Evolutionary conservation across 768 basidiomycete genomes (phyloP).

Genomic region (Agaricus blazei): DNA sequence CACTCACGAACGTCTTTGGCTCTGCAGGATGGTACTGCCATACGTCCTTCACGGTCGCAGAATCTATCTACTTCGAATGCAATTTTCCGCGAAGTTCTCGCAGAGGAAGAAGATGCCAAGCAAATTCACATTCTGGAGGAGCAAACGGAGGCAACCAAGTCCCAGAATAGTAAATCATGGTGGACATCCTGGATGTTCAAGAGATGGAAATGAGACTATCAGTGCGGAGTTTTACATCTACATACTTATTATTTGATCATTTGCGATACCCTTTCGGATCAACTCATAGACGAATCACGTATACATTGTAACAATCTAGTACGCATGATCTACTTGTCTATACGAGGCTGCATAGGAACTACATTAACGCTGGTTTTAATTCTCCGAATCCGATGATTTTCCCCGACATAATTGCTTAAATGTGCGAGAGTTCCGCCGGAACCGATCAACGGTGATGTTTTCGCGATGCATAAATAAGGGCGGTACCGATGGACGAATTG

Average conservation of each 20-base stretch:
- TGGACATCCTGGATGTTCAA: slow-evolving; percentile 65
- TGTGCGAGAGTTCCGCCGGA: slow-evolving; percentile 27
- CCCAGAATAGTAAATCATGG: slow-evolving; percentile 48
- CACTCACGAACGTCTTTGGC: slow-evolving; percentile 31
- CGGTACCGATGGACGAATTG: neutral
- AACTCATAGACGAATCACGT: slow-evolving; percentile 22
- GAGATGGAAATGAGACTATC: slow-evolving; percentile 23
- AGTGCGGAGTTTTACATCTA: slow-evolving; percentile 22
- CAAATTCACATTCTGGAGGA: slow-evolving; percentile 51
- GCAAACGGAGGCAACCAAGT: slow-evolving; percentile 42
- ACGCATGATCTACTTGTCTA: slow-evolving; percentile 9
- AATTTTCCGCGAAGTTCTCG: slow-evolving; percentile 62
- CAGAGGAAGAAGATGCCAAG: slow-evolving; percentile 60
- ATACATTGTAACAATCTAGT: slow-evolving; percentile 7
- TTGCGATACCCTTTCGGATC: slow-evolving; percentile 34
- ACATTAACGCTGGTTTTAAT: slow-evolving; percentile 14
- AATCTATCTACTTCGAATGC: slow-evolving; percentile 59
- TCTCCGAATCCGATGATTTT: slow-evolving; percentile 32
- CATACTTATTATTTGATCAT: slow-evolving; percentile 11
- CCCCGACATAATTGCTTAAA: slow-evolving; percentile 21
- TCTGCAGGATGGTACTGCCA: slow-evolving; percentile 9
- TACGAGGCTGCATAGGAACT: slow-evolving; percentile 3
- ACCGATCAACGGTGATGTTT: slow-evolving; percentile 18
- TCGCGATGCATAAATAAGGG: slow-evolving; percentile 13
- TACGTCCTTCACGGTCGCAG: slow-evolving; percentile 22